Evolutionary conservation across 2,329 filamentous ascomycete genomes (phyloP).

Genomic region (Monosporascus sp.): DNA sequence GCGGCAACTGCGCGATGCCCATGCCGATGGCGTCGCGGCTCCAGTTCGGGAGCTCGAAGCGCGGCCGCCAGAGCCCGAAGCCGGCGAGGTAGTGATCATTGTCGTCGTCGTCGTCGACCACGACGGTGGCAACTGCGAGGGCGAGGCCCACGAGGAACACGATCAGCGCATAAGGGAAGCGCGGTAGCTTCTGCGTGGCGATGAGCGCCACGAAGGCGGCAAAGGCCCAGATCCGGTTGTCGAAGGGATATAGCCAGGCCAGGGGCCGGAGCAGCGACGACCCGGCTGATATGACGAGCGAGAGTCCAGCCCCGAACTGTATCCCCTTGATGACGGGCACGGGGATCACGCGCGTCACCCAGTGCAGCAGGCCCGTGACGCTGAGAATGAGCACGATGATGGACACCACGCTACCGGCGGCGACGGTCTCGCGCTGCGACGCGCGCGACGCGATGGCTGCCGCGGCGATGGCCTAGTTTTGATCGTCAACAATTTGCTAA

Average conservation of each 20-base stretch:
- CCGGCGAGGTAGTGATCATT: conserved; percentile 36
- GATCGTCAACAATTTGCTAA: too few species aligned
- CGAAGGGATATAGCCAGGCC: conserved; percentile 63
- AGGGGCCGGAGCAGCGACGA: conserved; percentile 62
- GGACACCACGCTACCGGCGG: conserved; percentile 77
- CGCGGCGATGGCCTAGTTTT: conserved; percentile 70
- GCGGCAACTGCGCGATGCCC: conserved; percentile 82
- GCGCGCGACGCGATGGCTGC: conserved; percentile 73
- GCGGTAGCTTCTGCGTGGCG: conserved; percentile 57
- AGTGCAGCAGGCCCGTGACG: conserved; percentile 70
- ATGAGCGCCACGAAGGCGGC: conserved; percentile 68
- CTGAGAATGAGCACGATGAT: conserved; percentile 71
- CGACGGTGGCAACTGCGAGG: conserved; percentile 50
- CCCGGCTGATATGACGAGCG: conserved; percentile 74
- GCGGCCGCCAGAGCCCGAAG: conserved; percentile 58
- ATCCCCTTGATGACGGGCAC: conserved; percentile 91
- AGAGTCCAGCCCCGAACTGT: conserved; percentile 85
- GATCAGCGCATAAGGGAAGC: conserved; percentile 72
- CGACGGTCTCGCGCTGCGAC: conserved; percentile 66
- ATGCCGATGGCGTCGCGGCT: conserved; percentile 40
- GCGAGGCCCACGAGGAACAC: conserved; percentile 65
- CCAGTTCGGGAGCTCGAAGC: conserved; percentile 40
- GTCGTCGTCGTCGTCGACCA: conserved; percentile 23
- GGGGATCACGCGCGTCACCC: conserved; percentile 70
- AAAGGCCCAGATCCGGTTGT: conserved; percentile 77